Evolutionary conservation across 2,329 filamentous ascomycete species (phyloP), one percentile per base, ranked within the genome.

Genomic region (Cyphellophora europaea): DNA sequence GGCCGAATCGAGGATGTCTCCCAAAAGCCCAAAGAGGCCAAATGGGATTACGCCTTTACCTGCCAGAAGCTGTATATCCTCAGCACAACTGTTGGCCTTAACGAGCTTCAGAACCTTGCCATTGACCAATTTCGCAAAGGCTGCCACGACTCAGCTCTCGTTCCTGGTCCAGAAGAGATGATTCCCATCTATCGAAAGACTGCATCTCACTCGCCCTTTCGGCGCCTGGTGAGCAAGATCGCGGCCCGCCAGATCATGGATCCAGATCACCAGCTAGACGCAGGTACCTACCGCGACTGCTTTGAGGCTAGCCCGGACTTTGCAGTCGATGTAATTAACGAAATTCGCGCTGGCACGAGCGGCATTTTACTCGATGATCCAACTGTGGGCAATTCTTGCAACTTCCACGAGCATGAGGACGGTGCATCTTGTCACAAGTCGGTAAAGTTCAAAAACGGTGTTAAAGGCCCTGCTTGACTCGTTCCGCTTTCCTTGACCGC

Each of bases 211-310:
- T 69, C 64, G 35, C 65, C 67, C 1, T 72, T 72, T 48, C 57
- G 67, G 21, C 56, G 51, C 18, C 54, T 72, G 13, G 66, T 72
- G 61, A 63, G 65, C 35, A 57, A 60, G 41, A 72, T 73, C 31
- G 69, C 69, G n/a, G 69, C 69, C 4, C 56, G 69, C 16, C 69
- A 73, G 52, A 69, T 72, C 41, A 72, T 73, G 69, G 69, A 72
- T 43, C 68, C 69, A 0, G 66, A 63, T 18, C 63, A 55, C 35
- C 58, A 69, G 27, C 61, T 63, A 37, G 61, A 70, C 47, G 62
- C 67, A 3, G 59, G 64, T 16, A 60, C 57, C 3, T 73, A 73
- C 44, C 61, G 62, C 23, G 54, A 56, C 27, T 71, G 67, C 45
- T 70, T 72, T 49, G 57, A 62, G 18, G 53, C 57, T 40, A 67